phyloP scores from a whole-genome alignment of 768 basidiomycete species.

The Lactarius indigo region DNA sequence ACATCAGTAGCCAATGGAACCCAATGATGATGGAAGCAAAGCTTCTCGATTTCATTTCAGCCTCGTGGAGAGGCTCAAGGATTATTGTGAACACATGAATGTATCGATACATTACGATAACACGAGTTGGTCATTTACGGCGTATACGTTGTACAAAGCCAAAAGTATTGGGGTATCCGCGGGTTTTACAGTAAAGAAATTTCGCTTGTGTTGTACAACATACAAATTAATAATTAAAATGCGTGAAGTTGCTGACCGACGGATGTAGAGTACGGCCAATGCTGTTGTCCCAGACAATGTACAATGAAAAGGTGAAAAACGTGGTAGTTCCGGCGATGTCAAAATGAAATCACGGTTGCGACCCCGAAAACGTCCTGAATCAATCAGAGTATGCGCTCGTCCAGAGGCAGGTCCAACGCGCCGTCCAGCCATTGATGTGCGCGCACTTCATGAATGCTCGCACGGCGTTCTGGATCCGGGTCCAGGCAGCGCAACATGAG shows the following conservation, averaged over 20 bases:
- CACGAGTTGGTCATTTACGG: conserved; percentile 14
- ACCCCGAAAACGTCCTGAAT: background rate
- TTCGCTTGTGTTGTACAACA: conserved; percentile 12
- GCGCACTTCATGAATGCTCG: conserved; percentile 77
- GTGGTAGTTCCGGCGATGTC: conserved; percentile 8
- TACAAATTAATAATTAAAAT: conserved; percentile 24
- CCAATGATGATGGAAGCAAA: background rate
- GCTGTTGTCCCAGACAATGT: conserved; percentile 16
- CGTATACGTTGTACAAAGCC: conserved; percentile 17
- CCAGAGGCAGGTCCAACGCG: conserved; percentile 29
- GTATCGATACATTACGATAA: conserved; percentile 22
- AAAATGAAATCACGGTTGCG: conserved; percentile 11
- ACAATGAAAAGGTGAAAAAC: conserved; percentile 15
- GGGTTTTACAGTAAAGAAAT: conserved; percentile 16
- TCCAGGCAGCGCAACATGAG: conserved; percentile 79
- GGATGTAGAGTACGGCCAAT: conserved; percentile 1
- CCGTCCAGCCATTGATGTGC: conserved; percentile 76
- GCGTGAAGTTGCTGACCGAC: conserved; percentile 10
- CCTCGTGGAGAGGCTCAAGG: conserved; percentile 1
- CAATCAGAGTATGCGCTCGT: conserved; percentile 20
- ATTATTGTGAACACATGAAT: conserved; percentile 13
- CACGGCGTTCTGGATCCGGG: conserved; percentile 74
- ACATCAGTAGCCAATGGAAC: conserved; percentile 44
- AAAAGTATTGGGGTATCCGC: conserved; percentile 23
- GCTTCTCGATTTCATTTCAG: conserved; percentile 3